Base-by-base conservation (phyloP, 2,329 filamentous ascomycete species). In the Alternaria sp. region DNA sequence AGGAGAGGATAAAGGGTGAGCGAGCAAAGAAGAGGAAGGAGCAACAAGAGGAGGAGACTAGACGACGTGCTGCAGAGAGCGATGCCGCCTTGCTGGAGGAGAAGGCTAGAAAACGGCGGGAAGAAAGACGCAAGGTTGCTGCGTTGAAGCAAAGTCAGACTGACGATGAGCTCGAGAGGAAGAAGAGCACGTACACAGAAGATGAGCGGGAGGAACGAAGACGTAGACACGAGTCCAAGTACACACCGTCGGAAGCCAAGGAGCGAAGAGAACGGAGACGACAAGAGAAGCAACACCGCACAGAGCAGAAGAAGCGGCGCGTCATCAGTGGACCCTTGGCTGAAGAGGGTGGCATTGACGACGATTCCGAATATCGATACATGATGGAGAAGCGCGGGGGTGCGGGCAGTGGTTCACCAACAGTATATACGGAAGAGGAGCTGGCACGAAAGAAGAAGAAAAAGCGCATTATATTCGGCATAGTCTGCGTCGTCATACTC, bases 391-490 rank as follows among this genome's bases (percentile, higher is more conserved):
- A 78, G 56, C 70, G 79, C 57, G 80, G 79, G 60, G 80, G 79
- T 51, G 77, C 77, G n/a, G 75, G 69, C 9, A 77, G 77, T 5
- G 73, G 72, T 39, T 57, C 58, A 7, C 69, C 69, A 1, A 77
- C 72, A 34, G 65, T 71, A 28, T 72, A 77, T 23, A 72, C 77
- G 23, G 78, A 79, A 50, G 78, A 80, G 51, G 75, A 79, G 29
- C 70, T 75, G 37, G 71, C 70, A 31, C 66, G 58, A 67, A 64
- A 76, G 73, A 75, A 76, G 72, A 76, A 81, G 76, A 68, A 74
- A 67, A 77, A 89, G 77, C 86, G 85, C 68, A 83, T 87, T 63
- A 77, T 82, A 14, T 77, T 78, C 33, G 74, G 77, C 1, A 76
- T 74, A 9, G 54, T 76, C 9, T 65, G 70, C 2, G 58, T 80